Conservation (phyloP, 257 asterid species). For the Voacanga thouarsii region DNA sequence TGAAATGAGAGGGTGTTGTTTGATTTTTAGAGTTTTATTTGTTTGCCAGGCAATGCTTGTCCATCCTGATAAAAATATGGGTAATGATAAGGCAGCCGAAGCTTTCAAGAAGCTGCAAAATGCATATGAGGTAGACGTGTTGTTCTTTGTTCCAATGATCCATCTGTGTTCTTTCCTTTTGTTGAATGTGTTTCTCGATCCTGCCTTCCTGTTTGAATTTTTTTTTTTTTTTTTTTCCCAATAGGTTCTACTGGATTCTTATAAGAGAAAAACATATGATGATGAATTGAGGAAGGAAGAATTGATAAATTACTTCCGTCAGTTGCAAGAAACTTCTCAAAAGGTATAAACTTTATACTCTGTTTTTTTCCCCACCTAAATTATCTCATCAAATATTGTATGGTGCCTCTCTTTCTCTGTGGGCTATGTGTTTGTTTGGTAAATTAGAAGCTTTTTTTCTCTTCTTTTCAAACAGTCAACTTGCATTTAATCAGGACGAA, state of each 20-base stretch:
- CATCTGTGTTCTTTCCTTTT: not conserved
- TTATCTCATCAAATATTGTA: not conserved
- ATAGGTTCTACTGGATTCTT: conserved; percentile 83
- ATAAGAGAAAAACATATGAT: conserved; percentile 80
- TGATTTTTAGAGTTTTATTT: conserved; percentile 19
- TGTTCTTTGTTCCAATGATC: not conserved
- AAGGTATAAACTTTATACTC: conserved; percentile 39
- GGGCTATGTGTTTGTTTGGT: not conserved
- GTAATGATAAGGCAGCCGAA: conserved; percentile 92
- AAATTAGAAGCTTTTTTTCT: not conserved
- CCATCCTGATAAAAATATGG: conserved; percentile 99
- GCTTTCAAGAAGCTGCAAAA: conserved; percentile 98
- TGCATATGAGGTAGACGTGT: conserved; percentile 75
- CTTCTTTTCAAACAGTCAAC: not conserved
- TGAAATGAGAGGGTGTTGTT: not conserved
- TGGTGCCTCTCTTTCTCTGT: not conserved
- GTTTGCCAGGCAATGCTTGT: conserved; percentile 90
- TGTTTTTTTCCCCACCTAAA: not conserved
- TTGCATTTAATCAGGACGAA: not conserved
- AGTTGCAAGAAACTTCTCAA: conserved; percentile 62
- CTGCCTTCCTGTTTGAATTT: conserved; percentile 23
- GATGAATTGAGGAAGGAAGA: conserved; percentile 92
- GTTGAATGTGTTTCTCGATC: not conserved
- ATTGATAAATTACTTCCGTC: conserved; percentile 73
- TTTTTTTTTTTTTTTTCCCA: no score